Percentiles rank a stretch among this genome's conserved stretches.
Evolutionary conservation across 768 basidiomycete species (phyloP).

Genomic region (Podaxis sp.): DNA sequence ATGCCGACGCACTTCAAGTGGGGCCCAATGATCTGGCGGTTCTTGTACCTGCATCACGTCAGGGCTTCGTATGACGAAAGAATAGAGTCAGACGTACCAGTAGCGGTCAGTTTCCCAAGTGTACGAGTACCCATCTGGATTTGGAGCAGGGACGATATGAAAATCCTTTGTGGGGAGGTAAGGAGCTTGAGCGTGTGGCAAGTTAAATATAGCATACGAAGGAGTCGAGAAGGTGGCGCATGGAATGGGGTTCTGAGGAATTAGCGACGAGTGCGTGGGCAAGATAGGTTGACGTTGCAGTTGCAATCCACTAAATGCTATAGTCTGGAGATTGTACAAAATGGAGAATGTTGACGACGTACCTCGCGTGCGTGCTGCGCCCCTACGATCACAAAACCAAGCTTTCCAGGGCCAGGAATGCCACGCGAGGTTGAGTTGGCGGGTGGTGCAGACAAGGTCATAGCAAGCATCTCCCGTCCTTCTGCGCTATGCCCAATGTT

Average conservation of each 20-base stretch:
- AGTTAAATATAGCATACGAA: constrained; percentile 39
- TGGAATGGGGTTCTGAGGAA: constrained; percentile 43
- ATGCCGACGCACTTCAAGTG: constrained; percentile 60
- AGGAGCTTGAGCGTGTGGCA: constrained; percentile 8
- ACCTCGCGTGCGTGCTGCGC: constrained; percentile 80
- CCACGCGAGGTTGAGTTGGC: constrained; percentile 2
- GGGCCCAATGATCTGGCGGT: constrained; percentile 53
- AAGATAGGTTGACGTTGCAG: constrained; percentile 69
- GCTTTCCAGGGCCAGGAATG: constrained; percentile 26
- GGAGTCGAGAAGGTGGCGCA: constrained; percentile 48
- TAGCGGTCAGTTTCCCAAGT: constrained; percentile 71
- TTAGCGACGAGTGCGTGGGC: constrained; percentile 67
- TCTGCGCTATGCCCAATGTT: constrained; percentile 57
- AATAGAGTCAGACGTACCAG: constrained; percentile 37
- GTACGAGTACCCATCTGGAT: constrained; percentile 74
- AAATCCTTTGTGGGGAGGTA: constrained; percentile 45
- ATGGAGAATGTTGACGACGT: constrained; percentile 21
- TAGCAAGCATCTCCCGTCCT: constrained; percentile 56
- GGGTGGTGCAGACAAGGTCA: constrained; percentile 44
- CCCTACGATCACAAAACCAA: constrained; percentile 67
- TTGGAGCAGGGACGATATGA: constrained; percentile 65
- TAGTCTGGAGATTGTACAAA: constrained; percentile 3
- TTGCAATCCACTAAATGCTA: constrained; percentile 72
- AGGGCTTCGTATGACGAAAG: not conserved
- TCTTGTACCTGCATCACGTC: constrained; percentile 57